A percentile compares a stretch with the other conserved stretches of the same genome.
Evolutionary conservation across 2,329 filamentous ascomycete species (phyloP).

Genomic region (Pseudomassariella vexata): DNA sequence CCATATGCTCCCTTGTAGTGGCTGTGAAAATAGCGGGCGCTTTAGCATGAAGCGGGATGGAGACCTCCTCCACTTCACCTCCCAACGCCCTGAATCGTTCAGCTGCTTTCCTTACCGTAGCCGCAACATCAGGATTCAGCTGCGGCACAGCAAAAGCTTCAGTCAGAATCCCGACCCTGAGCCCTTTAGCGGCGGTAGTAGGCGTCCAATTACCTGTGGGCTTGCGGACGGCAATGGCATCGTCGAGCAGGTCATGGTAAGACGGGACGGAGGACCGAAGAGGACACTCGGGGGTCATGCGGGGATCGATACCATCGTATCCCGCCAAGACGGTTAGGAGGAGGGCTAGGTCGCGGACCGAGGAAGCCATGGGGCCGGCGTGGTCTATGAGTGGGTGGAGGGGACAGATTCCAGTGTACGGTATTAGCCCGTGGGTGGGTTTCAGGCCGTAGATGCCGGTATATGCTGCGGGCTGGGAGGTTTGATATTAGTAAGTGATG

Average conservation of each 20-base stretch:
- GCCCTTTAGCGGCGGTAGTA: conserved; percentile 24
- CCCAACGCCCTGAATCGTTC: conserved; percentile 30
- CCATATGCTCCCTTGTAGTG: conserved; percentile 25
- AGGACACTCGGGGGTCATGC: conserved; percentile 29
- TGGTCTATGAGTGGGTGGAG: conserved; percentile 36
- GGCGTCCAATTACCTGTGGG: conserved; percentile 1
- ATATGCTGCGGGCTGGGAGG: conserved; percentile 32
- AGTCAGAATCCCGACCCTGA: conserved; percentile 38
- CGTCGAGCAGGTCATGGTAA: conserved; percentile 22
- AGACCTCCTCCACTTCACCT: conserved; percentile 37
- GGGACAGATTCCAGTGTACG: conserved; percentile 39
- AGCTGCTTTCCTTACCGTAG: conserved; percentile 28
- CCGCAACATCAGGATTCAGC: conserved; percentile 29
- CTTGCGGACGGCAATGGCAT: conserved; percentile 2
- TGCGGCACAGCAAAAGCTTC: conserved; percentile 33
- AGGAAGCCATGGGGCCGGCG: conserved; percentile 35
- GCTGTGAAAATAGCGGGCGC: conserved; percentile 43
- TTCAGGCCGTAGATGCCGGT: conserved; percentile 38
- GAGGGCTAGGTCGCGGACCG: conserved; percentile 32
- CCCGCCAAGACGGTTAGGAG: conserved; percentile 39
- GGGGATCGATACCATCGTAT: conserved; percentile 39
- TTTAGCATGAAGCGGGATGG: conserved; percentile 39
- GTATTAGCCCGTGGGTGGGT: conserved; percentile 39
- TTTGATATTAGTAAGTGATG: too few species aligned
- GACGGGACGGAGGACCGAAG: conserved; percentile 22